Percentiles rank a stretch among this genome's conserved stretches.
Conservation (phyloP, 2,329 filamentous ascomycete genomes). For the Drechslerella stenobrocha region DNA sequence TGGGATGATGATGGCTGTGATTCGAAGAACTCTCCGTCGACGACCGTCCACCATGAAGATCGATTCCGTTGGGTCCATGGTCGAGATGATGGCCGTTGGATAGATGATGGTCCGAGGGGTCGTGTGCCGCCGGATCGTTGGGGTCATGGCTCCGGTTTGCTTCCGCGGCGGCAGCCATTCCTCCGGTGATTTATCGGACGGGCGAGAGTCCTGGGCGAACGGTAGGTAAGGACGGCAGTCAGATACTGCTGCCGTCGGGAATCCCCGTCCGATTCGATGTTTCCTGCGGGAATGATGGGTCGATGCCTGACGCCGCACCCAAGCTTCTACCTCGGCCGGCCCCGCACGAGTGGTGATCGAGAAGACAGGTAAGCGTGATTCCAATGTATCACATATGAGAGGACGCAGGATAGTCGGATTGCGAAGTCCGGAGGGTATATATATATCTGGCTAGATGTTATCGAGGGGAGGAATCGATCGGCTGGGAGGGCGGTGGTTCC, state of each 20-base stretch:
- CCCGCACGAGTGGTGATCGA: background rate
- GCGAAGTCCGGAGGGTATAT: background rate
- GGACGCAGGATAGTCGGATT: background rate
- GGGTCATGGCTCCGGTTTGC: conserved; percentile 43
- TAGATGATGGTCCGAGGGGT: conserved; percentile 34
- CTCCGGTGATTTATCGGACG: conserved; percentile 23
- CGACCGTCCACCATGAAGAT: conserved; percentile 28
- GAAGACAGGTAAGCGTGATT: background rate
- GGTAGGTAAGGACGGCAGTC: background rate
- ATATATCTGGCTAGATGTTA: background rate
- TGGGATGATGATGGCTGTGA: conserved; percentile 21
- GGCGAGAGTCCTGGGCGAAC: conserved; percentile 17
- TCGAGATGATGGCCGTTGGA: conserved; percentile 44
- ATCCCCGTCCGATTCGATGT: background rate
- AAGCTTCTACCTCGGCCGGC: background rate
- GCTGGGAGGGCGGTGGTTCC: conserved; percentile 18
- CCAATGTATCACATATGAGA: conserved; percentile 7
- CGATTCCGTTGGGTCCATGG: conserved; percentile 37
- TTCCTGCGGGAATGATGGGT: background rate
- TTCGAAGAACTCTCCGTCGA: conserved; percentile 23
- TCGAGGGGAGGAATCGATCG: conserved; percentile 28
- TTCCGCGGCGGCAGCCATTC: conserved; percentile 47
- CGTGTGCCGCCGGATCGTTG: conserved; percentile 41
- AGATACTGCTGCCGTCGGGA: background rate
- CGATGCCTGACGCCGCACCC: background rate